Conservation (phyloP, 2,329 filamentous ascomycete genomes). For the Diaporthe humulicola region DNA sequence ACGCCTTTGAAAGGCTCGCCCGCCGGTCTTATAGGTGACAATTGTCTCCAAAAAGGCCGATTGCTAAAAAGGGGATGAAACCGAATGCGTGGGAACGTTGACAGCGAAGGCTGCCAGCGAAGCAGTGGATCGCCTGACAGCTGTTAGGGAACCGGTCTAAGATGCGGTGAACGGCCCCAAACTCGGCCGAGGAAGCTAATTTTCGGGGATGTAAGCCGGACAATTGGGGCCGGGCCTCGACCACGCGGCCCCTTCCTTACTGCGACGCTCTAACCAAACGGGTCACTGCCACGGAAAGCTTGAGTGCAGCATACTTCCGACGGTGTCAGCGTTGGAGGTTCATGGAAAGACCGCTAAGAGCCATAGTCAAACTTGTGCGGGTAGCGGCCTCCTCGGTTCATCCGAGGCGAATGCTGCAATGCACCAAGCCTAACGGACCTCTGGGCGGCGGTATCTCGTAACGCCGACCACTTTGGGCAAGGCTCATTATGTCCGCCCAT, state of each 20-base stretch:
- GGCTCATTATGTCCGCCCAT: neutral
- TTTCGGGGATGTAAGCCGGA: constrained; percentile 21
- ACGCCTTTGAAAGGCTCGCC: neutral
- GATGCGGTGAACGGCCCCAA: constrained; percentile 21
- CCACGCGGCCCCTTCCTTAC: neutral
- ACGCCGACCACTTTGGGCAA: constrained; percentile 1
- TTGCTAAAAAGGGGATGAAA: neutral
- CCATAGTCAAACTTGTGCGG: neutral
- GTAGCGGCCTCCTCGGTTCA: neutral
- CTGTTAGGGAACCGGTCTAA: neutral
- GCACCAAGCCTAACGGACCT: neutral
- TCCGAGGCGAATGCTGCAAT: neutral
- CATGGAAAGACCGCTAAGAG: neutral
- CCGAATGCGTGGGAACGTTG: neutral
- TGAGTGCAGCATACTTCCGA: neutral
- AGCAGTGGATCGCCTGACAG: constrained; percentile 9
- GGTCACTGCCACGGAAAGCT: constrained; percentile 1
- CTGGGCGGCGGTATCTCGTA: constrained; percentile 9
- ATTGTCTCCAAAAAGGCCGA: neutral
- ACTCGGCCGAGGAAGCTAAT: constrained; percentile 28
- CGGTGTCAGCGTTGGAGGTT: neutral
- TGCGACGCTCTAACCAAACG: neutral
- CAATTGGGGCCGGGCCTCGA: neutral
- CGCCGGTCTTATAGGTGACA: neutral
- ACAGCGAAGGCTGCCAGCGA: neutral